Evolutionary conservation across 768 basidiomycete species (phyloP).

Genomic region (Tricholoma terreum): DNA sequence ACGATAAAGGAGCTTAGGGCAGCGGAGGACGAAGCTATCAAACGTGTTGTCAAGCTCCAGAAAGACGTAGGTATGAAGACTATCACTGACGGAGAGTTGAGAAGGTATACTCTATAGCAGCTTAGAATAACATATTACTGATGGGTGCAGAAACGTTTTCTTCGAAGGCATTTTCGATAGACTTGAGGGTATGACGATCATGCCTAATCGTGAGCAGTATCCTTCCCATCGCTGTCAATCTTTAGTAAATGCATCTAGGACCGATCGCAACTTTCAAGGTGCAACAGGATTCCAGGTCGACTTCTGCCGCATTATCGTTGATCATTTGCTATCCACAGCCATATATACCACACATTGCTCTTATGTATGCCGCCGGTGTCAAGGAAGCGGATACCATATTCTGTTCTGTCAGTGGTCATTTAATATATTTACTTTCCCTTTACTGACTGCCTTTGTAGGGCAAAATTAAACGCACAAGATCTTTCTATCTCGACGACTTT

Average conservation of each 20-base stretch:
- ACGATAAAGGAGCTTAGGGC: constrained; percentile 40
- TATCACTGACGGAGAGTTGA: constrained; percentile 63
- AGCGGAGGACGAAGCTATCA: constrained; percentile 53
- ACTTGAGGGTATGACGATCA: constrained; percentile 57
- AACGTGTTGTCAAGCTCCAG: constrained; percentile 51
- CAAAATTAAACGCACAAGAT: constrained; percentile 59
- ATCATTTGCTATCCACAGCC: constrained; percentile 22
- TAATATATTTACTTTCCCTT: constrained; percentile 5
- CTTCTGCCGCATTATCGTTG: neutral
- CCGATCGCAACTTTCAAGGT: constrained; percentile 53
- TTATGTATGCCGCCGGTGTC: constrained; percentile 40
- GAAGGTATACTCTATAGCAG: constrained; percentile 29
- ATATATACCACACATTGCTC: constrained; percentile 46
- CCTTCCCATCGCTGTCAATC: neutral
- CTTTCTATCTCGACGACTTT: constrained; percentile 64
- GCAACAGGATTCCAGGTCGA: neutral
- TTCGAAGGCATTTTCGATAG: constrained; percentile 68
- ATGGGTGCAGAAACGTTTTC: constrained; percentile 44
- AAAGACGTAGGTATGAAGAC: constrained; percentile 51
- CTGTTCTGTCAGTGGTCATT: constrained; percentile 35
- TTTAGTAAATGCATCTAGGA: constrained; percentile 27
- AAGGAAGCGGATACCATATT: constrained; percentile 38
- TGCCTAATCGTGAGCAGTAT: constrained; percentile 42
- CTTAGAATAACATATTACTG: constrained; percentile 3
- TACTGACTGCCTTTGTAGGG: constrained; percentile 37